Base-by-base conservation (phyloP, 2,329 filamentous ascomycete genomes). In the Talaromyces sp. region DNA sequence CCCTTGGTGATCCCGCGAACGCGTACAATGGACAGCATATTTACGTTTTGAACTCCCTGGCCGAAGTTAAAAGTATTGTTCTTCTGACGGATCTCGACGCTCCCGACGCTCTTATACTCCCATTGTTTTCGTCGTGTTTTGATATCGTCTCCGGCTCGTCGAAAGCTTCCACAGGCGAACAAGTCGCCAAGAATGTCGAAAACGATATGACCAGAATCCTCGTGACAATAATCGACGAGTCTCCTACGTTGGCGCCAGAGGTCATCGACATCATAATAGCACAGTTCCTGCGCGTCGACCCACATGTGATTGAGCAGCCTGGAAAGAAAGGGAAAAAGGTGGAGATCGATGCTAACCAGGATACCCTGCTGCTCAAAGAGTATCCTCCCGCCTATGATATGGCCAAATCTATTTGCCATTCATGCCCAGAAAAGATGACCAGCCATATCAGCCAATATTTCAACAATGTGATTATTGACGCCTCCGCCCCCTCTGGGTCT, bases 401-500 rank as follows among this genome's bases (percentile, higher is more conserved):
- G 89, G 93, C 94, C 24, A 96, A 95, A 75, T 90, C 90, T 2
- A 88, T 99, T 51, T 99, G 94, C 79, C 94, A 92, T 68, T 85
- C 85, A 19, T 95, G 88, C 66, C 86, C 90, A 0, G 93, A 97
- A 67, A 95, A 95, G 75, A 97, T 99, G 93, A 88, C 91, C 1
- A 88, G 92, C 63, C 91, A 95, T 66, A 88, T 97, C 59, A 93
- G 91, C 66, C 92, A 96, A 70, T 99, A 97, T 74, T 99, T 99
- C 73, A 96, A 92, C 75, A 92, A 96, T 60, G 92, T 97, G 56
- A 95, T 99, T 61, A 87, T 97, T 63, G 92, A 97, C 70, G 90
- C 92, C 3, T 92, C 87, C 41, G 85, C 80, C 12, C 81, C 85
- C 52, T 79, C 79, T 21, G 78, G 83, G 66, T 65, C 79, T 21